These are phyloP conservation scores for Gaeumannomyces tritici DNA, from an alignment of 2,329 filamentous ascomycete genomes.

Conservation along the genomic window DNA sequence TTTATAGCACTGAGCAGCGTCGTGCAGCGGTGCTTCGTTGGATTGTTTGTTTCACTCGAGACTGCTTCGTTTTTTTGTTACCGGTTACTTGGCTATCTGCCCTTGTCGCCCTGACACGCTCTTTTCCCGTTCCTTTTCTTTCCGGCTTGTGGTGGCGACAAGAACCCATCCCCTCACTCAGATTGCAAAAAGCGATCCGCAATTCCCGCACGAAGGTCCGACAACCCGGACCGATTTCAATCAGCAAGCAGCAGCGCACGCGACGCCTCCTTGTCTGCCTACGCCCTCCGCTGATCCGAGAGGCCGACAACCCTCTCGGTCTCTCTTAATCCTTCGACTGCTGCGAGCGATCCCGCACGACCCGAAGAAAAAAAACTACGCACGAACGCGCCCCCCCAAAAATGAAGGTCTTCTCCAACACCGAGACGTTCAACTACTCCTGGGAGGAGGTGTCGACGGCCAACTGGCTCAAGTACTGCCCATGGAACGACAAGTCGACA, in stretches of 20 bases:
- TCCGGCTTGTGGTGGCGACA: neutral
- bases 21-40: too few species aligned
- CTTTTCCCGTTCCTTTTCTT: neutral
- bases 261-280: too few species aligned
- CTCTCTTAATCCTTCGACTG: neutral
- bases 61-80: neutral
- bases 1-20: neutral
- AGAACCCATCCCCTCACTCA: too few species aligned
- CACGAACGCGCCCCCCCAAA: conserved; percentile 9
- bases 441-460: conserved; percentile 97
- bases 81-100: neutral
- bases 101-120: too few species aligned
- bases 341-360: neutral
- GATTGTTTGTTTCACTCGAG: neutral
- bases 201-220: neutral
- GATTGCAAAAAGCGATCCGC: neutral
- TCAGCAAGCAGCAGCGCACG: neutral
- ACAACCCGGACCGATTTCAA: neutral
- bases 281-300: neutral
- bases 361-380: neutral
- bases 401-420: conserved; percentile 95
- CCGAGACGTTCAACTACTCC: conserved; percentile 89
- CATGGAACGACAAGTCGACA: conserved; percentile 97
- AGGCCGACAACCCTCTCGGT: neutral
- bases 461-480: conserved; percentile 98